Evolutionary conservation across 495 filamentous ascomycete species (phyloP), one percentile per base, ranked within the genome.

Genomic region (Pyrenula massariospora): DNA sequence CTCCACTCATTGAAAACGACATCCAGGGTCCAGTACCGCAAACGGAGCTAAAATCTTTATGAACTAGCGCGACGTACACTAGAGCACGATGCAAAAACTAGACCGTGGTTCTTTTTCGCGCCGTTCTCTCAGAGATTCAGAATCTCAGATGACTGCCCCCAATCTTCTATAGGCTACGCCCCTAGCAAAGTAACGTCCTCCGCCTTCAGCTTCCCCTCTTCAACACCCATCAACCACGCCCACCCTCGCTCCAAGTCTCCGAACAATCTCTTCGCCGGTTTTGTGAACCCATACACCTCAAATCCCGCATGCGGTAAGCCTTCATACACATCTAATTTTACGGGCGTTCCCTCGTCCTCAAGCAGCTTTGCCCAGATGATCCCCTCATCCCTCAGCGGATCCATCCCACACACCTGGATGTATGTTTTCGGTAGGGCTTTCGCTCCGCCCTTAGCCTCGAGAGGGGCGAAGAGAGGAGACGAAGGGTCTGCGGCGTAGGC

Each of bases 371-470:
- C 72, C 56, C 72, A 74, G 0, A 73, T 57, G 25, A 75, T 22
- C 2, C 52, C 72, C 25, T 75, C 73, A 57, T 75, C 73, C 1
- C 73, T 60, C 21, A 73, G 50, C 10, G 65, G 59, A 58, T 75
- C 73, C 56, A 69, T 47, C 2, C 69, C 73, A 22, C 62, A 66
- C 2, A 72, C 58, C 59, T 74, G 67, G 0, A 79, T 66, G 60
- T 71, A 76, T 3, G 71, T 62, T 5, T 65, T 64, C 1, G 73
- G 73, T 8, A 73, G 55, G 2, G 49, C 56, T 2, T 42, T 42
- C 15, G 15, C 8, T 15, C 31, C 31, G 31, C 31, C 31, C 8
- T 8, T 5, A 42, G 31, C 31, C 31, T 42, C 31, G 31, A 42
- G 5, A 42, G 50, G 58, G 22, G 48, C 50, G 42, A 52, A 59